Conservation (phyloP, 2,329 filamentous ascomycete species). For the Aureobasidium sp. region DNA sequence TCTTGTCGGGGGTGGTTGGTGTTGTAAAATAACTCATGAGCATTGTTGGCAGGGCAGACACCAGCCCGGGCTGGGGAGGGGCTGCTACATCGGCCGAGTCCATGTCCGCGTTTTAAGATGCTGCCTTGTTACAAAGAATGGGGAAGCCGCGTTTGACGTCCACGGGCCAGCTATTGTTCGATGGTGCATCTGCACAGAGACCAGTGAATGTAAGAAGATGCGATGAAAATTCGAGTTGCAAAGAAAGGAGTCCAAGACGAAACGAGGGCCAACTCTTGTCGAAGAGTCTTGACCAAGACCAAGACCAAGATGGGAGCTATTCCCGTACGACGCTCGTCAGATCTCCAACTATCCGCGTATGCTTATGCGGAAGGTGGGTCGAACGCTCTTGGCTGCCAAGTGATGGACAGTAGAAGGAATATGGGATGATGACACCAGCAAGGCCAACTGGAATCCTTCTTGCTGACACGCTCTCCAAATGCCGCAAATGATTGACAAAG, state of each 20-base stretch:
- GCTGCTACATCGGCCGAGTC: neutral
- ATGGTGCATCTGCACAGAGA: neutral
- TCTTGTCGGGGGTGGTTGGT: neutral
- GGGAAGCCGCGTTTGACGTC: constrained; percentile 1
- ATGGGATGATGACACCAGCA: constrained; percentile 2
- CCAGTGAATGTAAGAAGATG: neutral
- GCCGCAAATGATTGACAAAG: neutral
- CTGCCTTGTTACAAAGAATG: neutral
- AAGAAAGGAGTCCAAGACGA: neutral
- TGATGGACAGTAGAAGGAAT: neutral
- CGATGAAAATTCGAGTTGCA: neutral
- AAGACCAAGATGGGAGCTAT: neutral
- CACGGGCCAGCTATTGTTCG: neutral
- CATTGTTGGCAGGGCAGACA: constrained; percentile 31
- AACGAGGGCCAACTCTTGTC: neutral
- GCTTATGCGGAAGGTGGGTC: constrained; percentile 6
- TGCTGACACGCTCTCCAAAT: neutral
- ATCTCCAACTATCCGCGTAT: constrained; percentile 3
- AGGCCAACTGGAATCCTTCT: neutral
- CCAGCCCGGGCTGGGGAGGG: constrained; percentile 4
- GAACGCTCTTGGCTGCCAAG: constrained; percentile 8
- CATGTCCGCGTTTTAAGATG: neutral
- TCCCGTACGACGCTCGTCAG: constrained; percentile 3
- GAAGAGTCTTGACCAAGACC: constrained; percentile 5
- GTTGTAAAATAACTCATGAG: constrained; percentile 9